Base-by-base conservation (phyloP, 208 protist species). In the Angomonas desouzai region DNA sequence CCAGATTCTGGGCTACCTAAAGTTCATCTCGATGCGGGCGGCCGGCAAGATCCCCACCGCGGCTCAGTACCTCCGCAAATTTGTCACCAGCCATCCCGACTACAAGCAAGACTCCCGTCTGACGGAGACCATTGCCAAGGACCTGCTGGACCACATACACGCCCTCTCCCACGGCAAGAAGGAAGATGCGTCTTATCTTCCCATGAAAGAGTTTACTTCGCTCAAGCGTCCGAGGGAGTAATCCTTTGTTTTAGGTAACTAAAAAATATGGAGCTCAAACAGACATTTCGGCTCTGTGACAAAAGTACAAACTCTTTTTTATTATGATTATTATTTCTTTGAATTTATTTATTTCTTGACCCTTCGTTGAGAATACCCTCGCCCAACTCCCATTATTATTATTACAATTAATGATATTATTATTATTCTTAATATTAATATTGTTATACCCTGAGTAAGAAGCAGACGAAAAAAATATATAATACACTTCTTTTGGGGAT, bases 101-200 rank as follows among this genome's bases (percentile, higher is more conserved):
- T 99, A 99, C 76, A 83, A 94, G 36, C 69, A 97, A 10, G 97
- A 99, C 85, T 98, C 95, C 0, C 77, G 96, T 9, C 80, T 99
- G 25, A 91, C 76, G 4, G 70, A 91, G 29, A 62, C 75, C 11
- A 98, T 99, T 58, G 84, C 83, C 33, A 80, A 88, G 57, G 97
- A 99, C 76, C 55, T 97, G 20, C 74, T 84, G 22, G 25, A 66
- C 51, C 89, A 89, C 57, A 68, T 91, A 20, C 84, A 87, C 62
- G 74, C 74, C 64, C 66, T 95, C 1, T 81, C 89, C 0, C 32
- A 62, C 0, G 76, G 71, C 2, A 32, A 74, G 47, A 62, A 79
- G 18, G 60, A 48, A 18, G 83, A 92, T 27, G 68, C 86, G 9
- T 28, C 28, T 16, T 91, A 90, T 64, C 58, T 92, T 25, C 85